Percentiles rank a stretch among this genome's conserved stretches.
Evolutionary conservation across 768 basidiomycete species (phyloP).

Genomic region (Tephrocybe sp.): DNA sequence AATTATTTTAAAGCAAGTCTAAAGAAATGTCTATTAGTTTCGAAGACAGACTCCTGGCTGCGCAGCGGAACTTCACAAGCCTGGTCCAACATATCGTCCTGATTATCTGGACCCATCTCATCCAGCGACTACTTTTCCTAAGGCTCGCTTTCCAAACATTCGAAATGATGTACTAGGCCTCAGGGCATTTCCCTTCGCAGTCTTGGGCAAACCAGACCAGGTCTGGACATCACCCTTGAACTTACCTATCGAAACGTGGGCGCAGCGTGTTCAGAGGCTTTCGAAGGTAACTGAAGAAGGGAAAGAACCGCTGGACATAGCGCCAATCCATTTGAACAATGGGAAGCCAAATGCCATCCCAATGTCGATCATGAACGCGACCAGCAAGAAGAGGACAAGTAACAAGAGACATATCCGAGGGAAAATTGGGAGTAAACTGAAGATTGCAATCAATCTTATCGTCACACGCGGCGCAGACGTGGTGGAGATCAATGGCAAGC

Average conservation of each 20-base stretch:
- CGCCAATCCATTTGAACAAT: conserved; percentile 20
- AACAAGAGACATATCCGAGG: conserved; percentile 29
- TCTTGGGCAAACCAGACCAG: conserved; percentile 22
- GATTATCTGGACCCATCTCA: conserved; percentile 29
- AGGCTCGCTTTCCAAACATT: conserved; percentile 15
- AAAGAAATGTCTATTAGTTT: conserved; percentile 29
- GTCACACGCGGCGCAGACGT: conserved; percentile 39
- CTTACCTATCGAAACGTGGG: conserved; percentile 18
- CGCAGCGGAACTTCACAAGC: conserved; percentile 15
- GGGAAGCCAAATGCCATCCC: conserved; percentile 23
- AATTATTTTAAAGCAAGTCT: background rate
- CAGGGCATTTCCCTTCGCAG: conserved; percentile 30
- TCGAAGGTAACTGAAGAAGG: conserved; percentile 3
- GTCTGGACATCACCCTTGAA: conserved; percentile 23
- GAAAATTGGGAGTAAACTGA: conserved; percentile 33
- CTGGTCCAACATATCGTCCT: background rate
- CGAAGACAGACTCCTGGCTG: conserved; percentile 42
- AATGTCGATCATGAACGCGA: conserved; percentile 37
- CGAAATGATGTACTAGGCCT: conserved; percentile 19
- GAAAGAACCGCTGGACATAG: conserved; percentile 7
- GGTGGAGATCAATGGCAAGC: conserved; percentile 15
- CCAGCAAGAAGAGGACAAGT: conserved; percentile 36
- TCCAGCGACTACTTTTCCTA: conserved; percentile 15
- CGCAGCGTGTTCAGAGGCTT: conserved; percentile 15
- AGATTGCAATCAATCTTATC: conserved; percentile 39